These are phyloP conservation scores for Naganishia cerealis DNA, from an alignment of 1,284 basidiomycete genomes.

Conservation along the genomic window DNA sequence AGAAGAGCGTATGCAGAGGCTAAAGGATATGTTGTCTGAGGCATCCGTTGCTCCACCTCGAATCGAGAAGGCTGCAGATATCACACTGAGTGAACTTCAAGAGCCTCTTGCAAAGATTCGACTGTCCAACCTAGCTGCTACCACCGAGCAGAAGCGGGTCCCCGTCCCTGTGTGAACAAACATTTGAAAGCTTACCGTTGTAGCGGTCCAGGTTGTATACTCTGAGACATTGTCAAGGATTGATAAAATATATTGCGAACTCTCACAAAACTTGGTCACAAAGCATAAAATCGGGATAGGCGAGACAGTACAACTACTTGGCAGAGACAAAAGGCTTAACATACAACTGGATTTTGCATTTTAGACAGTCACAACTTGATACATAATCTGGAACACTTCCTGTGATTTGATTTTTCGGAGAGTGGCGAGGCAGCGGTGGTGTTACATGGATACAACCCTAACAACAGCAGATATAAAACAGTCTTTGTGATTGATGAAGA, in stretches of 20 bases:
- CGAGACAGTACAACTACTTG: background rate
- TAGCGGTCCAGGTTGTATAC: background rate
- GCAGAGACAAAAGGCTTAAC: background rate
- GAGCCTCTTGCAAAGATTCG: slow-evolving; percentile 9
- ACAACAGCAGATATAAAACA: background rate
- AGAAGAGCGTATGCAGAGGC: slow-evolving; percentile 38
- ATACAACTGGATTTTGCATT: slow-evolving; percentile 6
- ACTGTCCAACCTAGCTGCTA: background rate
- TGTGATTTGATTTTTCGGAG: background rate
- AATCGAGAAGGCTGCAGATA: slow-evolving; percentile 1
- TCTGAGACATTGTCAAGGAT: background rate
- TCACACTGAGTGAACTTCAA: slow-evolving; percentile 14
- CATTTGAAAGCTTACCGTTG: background rate
- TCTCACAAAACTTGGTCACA: background rate
- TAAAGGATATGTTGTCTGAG: slow-evolving; percentile 28
- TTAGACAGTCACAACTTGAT: background rate
- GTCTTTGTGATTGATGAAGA: background rate
- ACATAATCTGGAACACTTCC: background rate
- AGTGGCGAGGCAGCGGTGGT: background rate
- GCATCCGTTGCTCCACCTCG: background rate
- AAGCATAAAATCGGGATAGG: background rate
- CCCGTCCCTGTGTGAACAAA: background rate
- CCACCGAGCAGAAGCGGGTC: background rate
- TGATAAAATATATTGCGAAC: background rate
- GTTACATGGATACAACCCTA: slow-evolving; percentile 7